Evolutionary conservation across 1,284 basidiomycete species (phyloP).

Genomic region (Pisolithus thermaeus): DNA sequence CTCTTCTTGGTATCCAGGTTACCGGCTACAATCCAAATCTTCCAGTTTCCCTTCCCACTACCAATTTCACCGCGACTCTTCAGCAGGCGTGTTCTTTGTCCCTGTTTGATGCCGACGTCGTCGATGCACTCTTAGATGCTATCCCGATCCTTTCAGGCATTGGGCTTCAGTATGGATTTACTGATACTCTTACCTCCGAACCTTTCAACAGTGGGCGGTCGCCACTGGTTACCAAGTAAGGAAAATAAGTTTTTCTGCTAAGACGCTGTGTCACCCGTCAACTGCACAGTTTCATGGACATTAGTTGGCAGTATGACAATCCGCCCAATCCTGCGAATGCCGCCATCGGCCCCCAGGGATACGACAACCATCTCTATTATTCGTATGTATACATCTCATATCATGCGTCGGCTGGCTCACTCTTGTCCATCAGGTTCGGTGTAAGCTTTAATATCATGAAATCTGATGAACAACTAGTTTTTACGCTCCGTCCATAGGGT

Average conservation of each 20-base stretch:
- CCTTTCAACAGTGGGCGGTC: slow-evolving; percentile 17
- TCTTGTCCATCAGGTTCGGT: slow-evolving; percentile 43
- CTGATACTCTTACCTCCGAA: slow-evolving; percentile 20
- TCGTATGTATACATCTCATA: slow-evolving; percentile 34
- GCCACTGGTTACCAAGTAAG: slow-evolving; percentile 43
- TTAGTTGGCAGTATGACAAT: slow-evolving; percentile 66
- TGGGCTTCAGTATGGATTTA: slow-evolving; percentile 28
- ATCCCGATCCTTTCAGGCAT: slow-evolving; percentile 47
- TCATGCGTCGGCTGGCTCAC: slow-evolving; percentile 6
- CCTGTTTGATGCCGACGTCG: slow-evolving; percentile 42
- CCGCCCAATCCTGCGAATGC: slow-evolving; percentile 66
- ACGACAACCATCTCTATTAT: slow-evolving; percentile 79
- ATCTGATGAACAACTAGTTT: slow-evolving; percentile 3
- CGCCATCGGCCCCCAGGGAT: slow-evolving; percentile 61
- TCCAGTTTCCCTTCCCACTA: slow-evolving; percentile 21
- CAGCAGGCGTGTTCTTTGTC: slow-evolving; percentile 22
- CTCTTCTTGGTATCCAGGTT: slow-evolving; percentile 48
- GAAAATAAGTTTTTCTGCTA: background rate
- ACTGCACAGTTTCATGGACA: slow-evolving; percentile 62
- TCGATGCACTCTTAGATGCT: slow-evolving; percentile 39
- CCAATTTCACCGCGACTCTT: slow-evolving; percentile 43
- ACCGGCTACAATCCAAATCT: slow-evolving; percentile 37
- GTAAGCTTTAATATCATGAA: slow-evolving; percentile 39
- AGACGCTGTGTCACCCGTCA: background rate
- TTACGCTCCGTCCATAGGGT: slow-evolving; percentile 37